phyloP scores from a whole-genome alignment of 2,329 filamentous ascomycete genomes.

The Emergomyces orientalis region DNA sequence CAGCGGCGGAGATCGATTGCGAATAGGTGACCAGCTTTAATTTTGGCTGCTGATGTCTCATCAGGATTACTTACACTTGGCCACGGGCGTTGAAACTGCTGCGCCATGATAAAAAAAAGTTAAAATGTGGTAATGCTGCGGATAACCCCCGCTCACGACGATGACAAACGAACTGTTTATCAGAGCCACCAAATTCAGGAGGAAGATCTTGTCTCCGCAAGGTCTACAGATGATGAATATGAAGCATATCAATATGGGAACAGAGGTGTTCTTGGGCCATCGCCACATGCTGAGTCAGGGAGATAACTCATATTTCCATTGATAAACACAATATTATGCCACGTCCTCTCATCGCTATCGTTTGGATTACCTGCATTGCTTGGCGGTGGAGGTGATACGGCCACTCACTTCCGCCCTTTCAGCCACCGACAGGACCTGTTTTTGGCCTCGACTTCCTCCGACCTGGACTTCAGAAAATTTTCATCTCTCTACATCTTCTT shows the following conservation, averaged over 20 bases:
- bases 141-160: too few relatives aligned
- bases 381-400: not conserved
- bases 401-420: not conserved
- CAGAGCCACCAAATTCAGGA: too few relatives aligned
- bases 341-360: not conserved
- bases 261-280: too few relatives aligned
- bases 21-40: not conserved
- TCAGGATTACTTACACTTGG: too few relatives aligned
- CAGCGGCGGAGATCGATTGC: not conserved
- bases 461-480: not conserved
- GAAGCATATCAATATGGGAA: too few relatives aligned
- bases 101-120: too few relatives aligned
- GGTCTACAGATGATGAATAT: too few relatives aligned
- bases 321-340: too few relatives aligned
- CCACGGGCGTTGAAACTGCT: too few relatives aligned
- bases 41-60: not conserved
- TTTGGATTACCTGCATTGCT: not conserved
- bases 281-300: not conserved
- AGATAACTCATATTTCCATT: not conserved
- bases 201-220: too few relatives aligned
- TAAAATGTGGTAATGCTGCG: too few relatives aligned
- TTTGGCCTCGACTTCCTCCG: not conserved
- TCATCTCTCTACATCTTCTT: not conserved
- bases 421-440: not conserved
- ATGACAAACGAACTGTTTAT: too few relatives aligned